Conservation (phyloP, 2,329 filamentous ascomycete species). For the Aspergillus novoparasiticus region DNA sequence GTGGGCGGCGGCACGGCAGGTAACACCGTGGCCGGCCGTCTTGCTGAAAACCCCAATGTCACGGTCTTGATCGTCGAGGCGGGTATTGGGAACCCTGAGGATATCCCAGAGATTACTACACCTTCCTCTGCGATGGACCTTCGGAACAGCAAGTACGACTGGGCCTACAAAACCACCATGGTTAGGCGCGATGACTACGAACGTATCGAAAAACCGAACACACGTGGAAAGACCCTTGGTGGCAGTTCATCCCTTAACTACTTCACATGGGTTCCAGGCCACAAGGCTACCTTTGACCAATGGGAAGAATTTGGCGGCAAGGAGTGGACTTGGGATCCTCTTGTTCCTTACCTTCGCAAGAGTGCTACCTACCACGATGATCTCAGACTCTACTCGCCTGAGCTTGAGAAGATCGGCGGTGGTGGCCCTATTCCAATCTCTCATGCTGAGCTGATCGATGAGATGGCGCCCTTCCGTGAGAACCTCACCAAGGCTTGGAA, state of each 20-base stretch:
- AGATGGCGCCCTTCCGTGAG: constrained; percentile 53
- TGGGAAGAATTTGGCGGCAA: constrained; percentile 51
- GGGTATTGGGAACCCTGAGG: constrained; percentile 48
- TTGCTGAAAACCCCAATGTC: constrained; percentile 54
- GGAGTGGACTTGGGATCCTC: constrained; percentile 60
- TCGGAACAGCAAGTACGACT: constrained; percentile 61
- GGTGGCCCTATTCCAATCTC: constrained; percentile 57
- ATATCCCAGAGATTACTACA: constrained; percentile 58
- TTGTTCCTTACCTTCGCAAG: constrained; percentile 57
- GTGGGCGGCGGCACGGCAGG: constrained; percentile 42
- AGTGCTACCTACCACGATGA: constrained; percentile 62
- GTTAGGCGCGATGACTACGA: constrained; percentile 58
- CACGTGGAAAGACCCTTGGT: constrained; percentile 61
- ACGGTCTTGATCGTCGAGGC: constrained; percentile 40
- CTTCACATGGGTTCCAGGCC: constrained; percentile 65
- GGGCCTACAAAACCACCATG: constrained; percentile 64
- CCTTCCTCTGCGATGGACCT: constrained; percentile 60
- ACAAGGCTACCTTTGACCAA: constrained; percentile 57
- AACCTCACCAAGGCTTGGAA: constrained; percentile 55
- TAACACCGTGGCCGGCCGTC: constrained; percentile 51
- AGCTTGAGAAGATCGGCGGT: constrained; percentile 55
- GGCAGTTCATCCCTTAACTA: constrained; percentile 64
- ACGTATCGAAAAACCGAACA: constrained; percentile 65
- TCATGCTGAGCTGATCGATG: constrained; percentile 57
- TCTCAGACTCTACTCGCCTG: constrained; percentile 46